Evolutionary conservation across 257 asterid species (phyloP), one percentile per base, ranked within the genome.

Genomic region (Plantago elongata): DNA sequence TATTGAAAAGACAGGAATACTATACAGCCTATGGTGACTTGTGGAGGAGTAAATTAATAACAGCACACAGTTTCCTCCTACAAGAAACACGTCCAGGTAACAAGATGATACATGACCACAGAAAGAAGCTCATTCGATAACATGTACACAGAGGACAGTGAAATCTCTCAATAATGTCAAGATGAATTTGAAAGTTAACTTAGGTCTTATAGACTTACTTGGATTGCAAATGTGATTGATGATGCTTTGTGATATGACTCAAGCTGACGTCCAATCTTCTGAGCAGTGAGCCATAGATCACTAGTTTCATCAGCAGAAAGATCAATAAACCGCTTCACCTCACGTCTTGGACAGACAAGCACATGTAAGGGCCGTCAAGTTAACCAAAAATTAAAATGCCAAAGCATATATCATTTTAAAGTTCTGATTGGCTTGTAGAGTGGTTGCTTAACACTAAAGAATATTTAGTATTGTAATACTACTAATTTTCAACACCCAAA

Each of bases 331-430:
- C 96, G 90, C 69, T 79, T 83, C 17, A 79, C 94, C 48, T 74
- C 90, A 73, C 96, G 96, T 73, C 82, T 84, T 65, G 98, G 98
- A 75, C 94, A 85, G 73, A 88, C 88, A 67, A 90, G 98, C 73
- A 90, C 98, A 69, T 90, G 95, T 88, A 51, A 48, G 58, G 72
- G 51, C 62, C 10, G 96, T 90, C 75, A 90, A 90, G 98, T 43
- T 64, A 65, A 79, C 66, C 76, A 74, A 75, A 66, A 75, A 14
- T 3, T 12, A 7, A 51, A 65, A 49, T 56, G 42, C n/a, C 13
- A 63, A 60, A 57, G 45, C 66, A 47, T 22, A 42, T 30, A 11
- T 37, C 18, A 7, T 40, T 27, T 34, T 34, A 34, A 7, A 34
- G 4, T 34, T 34, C 40, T 7, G 40, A 34, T 34, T 34, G 40